phyloP scores from a whole-genome alignment of 1,139 yeast genomes.

The Debaryomycetaceae sp. region DNA sequence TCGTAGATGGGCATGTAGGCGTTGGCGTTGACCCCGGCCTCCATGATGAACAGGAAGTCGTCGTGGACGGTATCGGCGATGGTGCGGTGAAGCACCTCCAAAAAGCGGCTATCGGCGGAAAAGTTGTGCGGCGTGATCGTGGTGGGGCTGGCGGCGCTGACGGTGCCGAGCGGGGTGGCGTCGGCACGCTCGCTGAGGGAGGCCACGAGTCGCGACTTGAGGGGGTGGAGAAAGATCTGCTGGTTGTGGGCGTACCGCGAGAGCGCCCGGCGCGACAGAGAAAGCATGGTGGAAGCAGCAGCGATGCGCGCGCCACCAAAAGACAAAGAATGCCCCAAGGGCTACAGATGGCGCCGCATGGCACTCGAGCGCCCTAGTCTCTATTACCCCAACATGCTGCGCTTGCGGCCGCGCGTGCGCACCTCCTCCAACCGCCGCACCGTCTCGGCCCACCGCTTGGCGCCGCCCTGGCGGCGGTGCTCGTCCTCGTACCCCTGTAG shows the following conservation, averaged over 20 bases:
- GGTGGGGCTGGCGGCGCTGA: conserved; percentile 4
- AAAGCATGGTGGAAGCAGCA: not conserved
- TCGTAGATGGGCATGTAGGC: conserved; percentile 71
- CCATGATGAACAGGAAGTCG: conserved; percentile 58
- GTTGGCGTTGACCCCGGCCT: conserved; percentile 59
- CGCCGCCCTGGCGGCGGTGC: conserved; percentile 30
- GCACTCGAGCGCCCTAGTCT: not conserved
- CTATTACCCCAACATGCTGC: conserved; percentile 80
- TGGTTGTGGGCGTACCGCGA: conserved; percentile 18
- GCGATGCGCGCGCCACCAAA: no score
- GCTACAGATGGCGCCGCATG: no score
- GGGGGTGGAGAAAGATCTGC: conserved; percentile 24
- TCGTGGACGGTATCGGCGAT: conserved; percentile 25
- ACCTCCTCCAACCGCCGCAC: conserved; percentile 73
- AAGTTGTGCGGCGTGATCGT: conserved; percentile 23
- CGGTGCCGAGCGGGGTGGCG: conserved; percentile 27
- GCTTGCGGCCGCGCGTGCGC: conserved; percentile 85
- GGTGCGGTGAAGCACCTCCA: conserved; percentile 23
- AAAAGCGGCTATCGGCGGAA: conserved; percentile 23
- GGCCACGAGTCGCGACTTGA: conserved; percentile 1
- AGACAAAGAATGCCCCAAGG: no score
- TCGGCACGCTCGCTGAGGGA: conserved; percentile 34
- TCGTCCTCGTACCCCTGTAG: conserved; percentile 64
- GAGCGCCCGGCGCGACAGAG: not conserved
- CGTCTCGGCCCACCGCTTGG: conserved; percentile 50